Evolutionary conservation across 2,329 filamentous ascomycete genomes (phyloP), one percentile per base, ranked within the genome.

Genomic region (Chaetomiaceae sp.): DNA sequence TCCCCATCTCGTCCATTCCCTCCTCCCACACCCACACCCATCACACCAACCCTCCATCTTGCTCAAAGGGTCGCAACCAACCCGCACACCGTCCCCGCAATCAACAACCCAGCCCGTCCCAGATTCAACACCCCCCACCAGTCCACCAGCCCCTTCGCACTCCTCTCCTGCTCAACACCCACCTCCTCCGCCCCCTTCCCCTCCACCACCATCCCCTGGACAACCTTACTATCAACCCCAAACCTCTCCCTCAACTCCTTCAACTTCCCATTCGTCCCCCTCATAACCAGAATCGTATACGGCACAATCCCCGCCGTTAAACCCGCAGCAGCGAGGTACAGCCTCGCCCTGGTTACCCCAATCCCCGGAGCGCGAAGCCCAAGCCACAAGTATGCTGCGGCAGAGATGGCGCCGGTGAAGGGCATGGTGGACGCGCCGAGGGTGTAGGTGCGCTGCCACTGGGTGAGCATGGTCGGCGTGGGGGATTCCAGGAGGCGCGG

Each of bases 401-500:
- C 68, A 4, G 74, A 69, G 23, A 75, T 23, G n/a, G 74, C 53
- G 6, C 72, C 66, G 8, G 75, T 53, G 1, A 68, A 56, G 0
- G 73, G 72, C 19, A 75, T 71, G 36, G 71, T 50, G n/a, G 60
- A 56, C 49, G 64, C 70, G 47, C 75, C 76, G 2, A 63, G 59
- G 17, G 65, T 61, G 65, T 70, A 77, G 54, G 73, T 65, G 37
- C 64, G 69, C 54, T 66, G 61, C 80, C 80, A 85, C 67, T 84
- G 81, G 36, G 71, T 71, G 29, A 79, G 75, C 56, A 83, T 75
- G 11, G 83, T 67, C 1, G 75, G 75, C 1, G 77, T 73, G 1
- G 82, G 82, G 0, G 79, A 76, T 54, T 78, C 71, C 54, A 84
- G 73, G 8, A 84, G 66, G 37, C 77, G 72, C 1, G 81, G 81